Evolutionary conservation across 2,329 filamentous ascomycete species (phyloP), one percentile per base, ranked within the genome.

Genomic region (Ambrosiella beaveri): DNA sequence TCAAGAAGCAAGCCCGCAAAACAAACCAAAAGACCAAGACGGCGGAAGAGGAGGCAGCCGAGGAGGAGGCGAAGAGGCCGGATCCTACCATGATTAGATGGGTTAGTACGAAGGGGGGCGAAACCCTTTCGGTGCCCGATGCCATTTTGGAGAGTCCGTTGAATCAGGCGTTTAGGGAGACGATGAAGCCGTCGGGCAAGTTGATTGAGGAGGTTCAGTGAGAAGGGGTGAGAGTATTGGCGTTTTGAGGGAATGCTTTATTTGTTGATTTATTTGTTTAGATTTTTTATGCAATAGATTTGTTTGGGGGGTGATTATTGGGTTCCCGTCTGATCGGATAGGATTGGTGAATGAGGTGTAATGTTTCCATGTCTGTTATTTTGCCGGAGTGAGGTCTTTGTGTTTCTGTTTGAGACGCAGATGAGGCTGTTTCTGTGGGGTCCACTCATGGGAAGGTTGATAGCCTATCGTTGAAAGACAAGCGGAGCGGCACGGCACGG

Each of bases 1-100:
- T 93, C 56, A 89, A 89, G 70, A 89, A 90, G 67, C 87, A 90
- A 68, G 85, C 86, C 0, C 84, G 86, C 27, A 90, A 91, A 69
- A 80, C 80, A 59, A 84, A 78, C 63, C 73, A 75, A 62, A 79
- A 77, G 63, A 75, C 68, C 38, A 74, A 66, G 50, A 68, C 65
- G 60, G 72, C 62, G 61, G 62, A 57, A 45, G 58, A 62, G 17
- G 69, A 62, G 57, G 67, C 64, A 59, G 72, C 63, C 61, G 77
- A 74, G 39, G 76, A 76, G 9, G 75, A 73, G 8, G 72, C 71
- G 1, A 73, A 74, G 7, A 78, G 72, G 62, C 72, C 82, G 0
- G 75, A 80, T 61, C 75, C 82, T 1, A 71, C 82, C 7, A 84
- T 84, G 62, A 74, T 86, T 19, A 78, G 86, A 59, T 90, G 85